Percentiles rank a stretch among this genome's conserved stretches.
These are phyloP conservation scores for Leccinellum albellum DNA, from an alignment of 768 basidiomycete genomes.

Conservation along the genomic window DNA sequence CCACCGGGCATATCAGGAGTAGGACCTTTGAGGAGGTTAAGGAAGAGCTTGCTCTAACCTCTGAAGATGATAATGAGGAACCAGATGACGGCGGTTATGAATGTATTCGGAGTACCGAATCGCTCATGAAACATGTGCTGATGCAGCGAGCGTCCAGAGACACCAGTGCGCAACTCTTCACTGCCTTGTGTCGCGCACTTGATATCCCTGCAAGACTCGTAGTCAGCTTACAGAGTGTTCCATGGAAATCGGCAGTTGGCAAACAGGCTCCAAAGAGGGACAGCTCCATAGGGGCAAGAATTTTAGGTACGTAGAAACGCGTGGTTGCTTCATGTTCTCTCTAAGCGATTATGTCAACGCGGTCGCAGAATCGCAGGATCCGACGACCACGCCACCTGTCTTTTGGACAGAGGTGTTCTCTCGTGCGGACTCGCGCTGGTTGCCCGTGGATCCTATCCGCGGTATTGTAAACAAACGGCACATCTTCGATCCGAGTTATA, in stretches of 20 bases:
- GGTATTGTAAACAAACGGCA: conserved; percentile 76
- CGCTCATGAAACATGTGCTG: conserved; percentile 90
- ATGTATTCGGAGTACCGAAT: conserved; percentile 69
- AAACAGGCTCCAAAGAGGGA: conserved; percentile 43
- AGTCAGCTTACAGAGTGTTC: conserved; percentile 86
- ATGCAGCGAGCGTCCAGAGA: conserved; percentile 80
- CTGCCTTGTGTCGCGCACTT: conserved; percentile 80
- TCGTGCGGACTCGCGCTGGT: conserved; percentile 85
- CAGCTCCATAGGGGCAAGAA: conserved; percentile 23
- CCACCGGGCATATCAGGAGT: conserved; percentile 66
- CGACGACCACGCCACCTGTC: conserved; percentile 68
- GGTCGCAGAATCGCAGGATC: conserved; percentile 39
- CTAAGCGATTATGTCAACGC: conserved; percentile 23
- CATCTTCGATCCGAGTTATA: conserved; percentile 67
- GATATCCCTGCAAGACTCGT: conserved; percentile 85
- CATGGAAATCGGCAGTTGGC: conserved; percentile 74
- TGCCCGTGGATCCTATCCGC: conserved; percentile 88
- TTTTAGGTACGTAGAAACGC: conserved; percentile 15
- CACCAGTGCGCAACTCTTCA: conserved; percentile 86
- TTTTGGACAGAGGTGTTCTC: conserved; percentile 99
- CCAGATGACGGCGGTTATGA: conserved; percentile 56
- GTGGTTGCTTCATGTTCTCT: conserved; percentile 11
- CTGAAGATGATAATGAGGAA: conserved; percentile 37
- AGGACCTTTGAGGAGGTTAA: conserved; percentile 76
- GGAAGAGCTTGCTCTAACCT: conserved; percentile 27